phyloP scores from a whole-genome alignment of 2,329 filamentous ascomycete genomes.

The Pseudocercospora cruenta region DNA sequence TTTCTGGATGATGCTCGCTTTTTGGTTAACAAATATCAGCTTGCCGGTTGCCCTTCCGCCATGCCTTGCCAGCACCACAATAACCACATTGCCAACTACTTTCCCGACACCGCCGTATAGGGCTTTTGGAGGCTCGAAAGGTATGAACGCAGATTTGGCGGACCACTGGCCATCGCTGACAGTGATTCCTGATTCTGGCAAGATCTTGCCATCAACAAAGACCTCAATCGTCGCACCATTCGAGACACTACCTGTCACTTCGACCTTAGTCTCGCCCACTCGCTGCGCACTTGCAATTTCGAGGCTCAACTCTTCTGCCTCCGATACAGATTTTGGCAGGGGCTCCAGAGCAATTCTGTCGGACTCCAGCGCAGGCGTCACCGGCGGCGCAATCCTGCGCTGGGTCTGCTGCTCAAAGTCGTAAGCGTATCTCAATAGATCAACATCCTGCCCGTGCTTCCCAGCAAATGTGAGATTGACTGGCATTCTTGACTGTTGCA shows the following conservation, averaged over 20 bases:
- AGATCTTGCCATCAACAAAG: conserved; percentile 19
- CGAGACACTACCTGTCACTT: conserved; percentile 1
- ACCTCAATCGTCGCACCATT: conserved; percentile 12
- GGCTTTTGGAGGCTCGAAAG: conserved; percentile 28
- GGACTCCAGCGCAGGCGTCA: conserved; percentile 31
- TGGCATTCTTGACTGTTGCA: conserved; percentile 54
- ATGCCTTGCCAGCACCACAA: conserved; percentile 23
- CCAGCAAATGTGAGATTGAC: conserved; percentile 58
- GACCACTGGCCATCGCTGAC: conserved; percentile 18
- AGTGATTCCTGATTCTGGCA: not conserved
- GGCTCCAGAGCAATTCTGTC: conserved; percentile 21
- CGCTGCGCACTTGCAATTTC: conserved; percentile 5
- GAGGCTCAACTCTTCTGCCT: not conserved
- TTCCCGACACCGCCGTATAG: conserved; percentile 35
- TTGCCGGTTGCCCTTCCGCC: conserved; percentile 15
- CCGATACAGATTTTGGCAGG: not conserved
- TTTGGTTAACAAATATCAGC: conserved; percentile 23
- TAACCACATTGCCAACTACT: conserved; percentile 31
- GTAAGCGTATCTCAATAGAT: conserved; percentile 36
- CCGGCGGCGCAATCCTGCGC: conserved; percentile 29
- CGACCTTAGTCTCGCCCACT: conserved; percentile 8
- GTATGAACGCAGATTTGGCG: conserved; percentile 19
- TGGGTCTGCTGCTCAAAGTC: conserved; percentile 34
- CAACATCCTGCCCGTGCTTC: conserved; percentile 52
- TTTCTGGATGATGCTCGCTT: conserved; percentile 15